Percentiles rank a stretch among this genome's conserved stretches.
These are phyloP conservation scores for Adiantum capillusveneris DNA, from an alignment of 75 land plant species.

Conservation along the genomic window DNA sequence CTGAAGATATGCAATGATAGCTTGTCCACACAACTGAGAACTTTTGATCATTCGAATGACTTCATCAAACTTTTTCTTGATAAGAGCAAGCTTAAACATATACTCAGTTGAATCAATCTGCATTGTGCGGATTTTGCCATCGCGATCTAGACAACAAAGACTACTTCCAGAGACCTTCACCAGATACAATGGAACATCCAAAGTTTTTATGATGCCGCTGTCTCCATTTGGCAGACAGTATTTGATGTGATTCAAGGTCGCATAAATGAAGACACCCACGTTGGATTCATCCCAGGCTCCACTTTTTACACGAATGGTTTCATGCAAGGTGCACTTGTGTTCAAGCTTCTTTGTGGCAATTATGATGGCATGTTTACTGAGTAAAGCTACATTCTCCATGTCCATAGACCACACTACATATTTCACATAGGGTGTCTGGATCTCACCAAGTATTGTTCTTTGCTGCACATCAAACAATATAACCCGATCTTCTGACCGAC, in stretches of 20 bases:
- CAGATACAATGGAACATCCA: constrained; percentile 39
- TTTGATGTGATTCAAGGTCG: constrained; percentile 41
- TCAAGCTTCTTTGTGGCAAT: constrained; percentile 38
- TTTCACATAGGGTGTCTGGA: constrained; percentile 28
- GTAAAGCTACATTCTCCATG: constrained; percentile 38
- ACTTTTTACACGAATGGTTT: constrained; percentile 68
- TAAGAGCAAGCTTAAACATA: constrained; percentile 31
- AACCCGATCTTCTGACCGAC: constrained; percentile 36
- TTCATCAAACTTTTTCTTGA: constrained; percentile 54
- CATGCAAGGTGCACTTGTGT: constrained; percentile 48
- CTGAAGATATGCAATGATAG: constrained; percentile 69
- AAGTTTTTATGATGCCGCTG: constrained; percentile 31
- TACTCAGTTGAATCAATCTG: constrained; percentile 39
- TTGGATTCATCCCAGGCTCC: constrained; percentile 43
- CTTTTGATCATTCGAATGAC: constrained; percentile 56
- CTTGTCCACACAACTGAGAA: constrained; percentile 69
- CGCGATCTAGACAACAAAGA: constrained; percentile 31
- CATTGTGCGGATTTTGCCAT: constrained; percentile 30
- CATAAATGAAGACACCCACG: constrained; percentile 33
- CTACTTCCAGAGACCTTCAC: constrained; percentile 25
- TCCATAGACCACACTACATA: constrained; percentile 44
- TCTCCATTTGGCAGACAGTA: constrained; percentile 48
- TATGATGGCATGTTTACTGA: constrained; percentile 41
- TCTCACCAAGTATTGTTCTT: constrained; percentile 32
- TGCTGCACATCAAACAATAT: constrained; percentile 38